A percentile compares a stretch with the other conserved stretches of the same genome.
phyloP scores from a whole-genome alignment of 306 rosid genomes.

The Cajanus cajan region DNA sequence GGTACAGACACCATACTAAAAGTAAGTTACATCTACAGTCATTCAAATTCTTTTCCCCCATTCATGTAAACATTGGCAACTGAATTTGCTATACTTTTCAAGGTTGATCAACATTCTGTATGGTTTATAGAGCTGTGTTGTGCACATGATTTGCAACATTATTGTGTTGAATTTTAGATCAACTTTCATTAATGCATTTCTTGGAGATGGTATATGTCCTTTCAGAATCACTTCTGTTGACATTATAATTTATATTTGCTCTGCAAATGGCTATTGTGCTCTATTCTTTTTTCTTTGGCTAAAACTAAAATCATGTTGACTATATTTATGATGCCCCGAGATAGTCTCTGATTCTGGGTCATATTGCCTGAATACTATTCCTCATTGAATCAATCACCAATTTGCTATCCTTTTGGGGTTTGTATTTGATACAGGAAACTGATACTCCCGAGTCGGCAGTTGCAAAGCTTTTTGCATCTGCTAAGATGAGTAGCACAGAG shows the following conservation, averaged over 20 bases:
- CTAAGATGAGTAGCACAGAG: slow-evolving; percentile 46
- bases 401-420: slow-evolving; percentile 6
- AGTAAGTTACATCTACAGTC: slow-evolving; percentile 47
- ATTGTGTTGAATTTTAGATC: background rate
- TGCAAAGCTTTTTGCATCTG: slow-evolving; percentile 82
- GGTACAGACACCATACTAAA: slow-evolving; percentile 61
- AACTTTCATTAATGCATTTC: background rate
- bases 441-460: slow-evolving; percentile 79
- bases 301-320: background rate
- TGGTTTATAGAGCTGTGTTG: too few relatives aligned
- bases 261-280: background rate
- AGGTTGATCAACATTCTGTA: too few relatives aligned
- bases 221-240: background rate
- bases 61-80: background rate
- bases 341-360: background rate
- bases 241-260: background rate
- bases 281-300: slow-evolving; percentile 1
- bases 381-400: background rate
- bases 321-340: background rate
- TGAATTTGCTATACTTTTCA: background rate
- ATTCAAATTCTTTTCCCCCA: background rate
- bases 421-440: slow-evolving; percentile 57
- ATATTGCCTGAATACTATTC: background rate
- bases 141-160: slow-evolving; percentile 7
- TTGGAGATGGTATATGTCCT: background rate